Percentiles rank a stretch among this genome's conserved stretches.
Conservation (phyloP, 2,329 filamentous ascomycete genomes). For the Colletotrichum lupini region DNA sequence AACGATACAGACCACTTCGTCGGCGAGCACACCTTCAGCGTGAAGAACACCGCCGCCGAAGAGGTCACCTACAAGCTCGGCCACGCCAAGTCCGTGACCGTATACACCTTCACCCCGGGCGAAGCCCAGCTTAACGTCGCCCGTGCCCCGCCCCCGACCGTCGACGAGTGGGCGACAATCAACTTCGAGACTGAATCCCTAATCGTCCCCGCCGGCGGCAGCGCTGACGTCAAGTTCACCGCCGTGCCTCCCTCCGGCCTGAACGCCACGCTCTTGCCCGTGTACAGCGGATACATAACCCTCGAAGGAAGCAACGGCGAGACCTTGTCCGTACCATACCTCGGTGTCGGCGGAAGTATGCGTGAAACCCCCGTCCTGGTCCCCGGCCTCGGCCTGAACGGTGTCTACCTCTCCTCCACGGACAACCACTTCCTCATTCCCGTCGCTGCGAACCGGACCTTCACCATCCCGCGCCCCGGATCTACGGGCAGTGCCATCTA, state of each 20-base stretch:
- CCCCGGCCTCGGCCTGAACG: slow-evolving; percentile 10
- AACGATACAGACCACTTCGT: slow-evolving; percentile 57
- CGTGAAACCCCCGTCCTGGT: slow-evolving; percentile 34
- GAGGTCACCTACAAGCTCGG: slow-evolving; percentile 51
- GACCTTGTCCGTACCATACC: slow-evolving; percentile 51
- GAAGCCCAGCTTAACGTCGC: slow-evolving; percentile 12
- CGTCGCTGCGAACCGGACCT: slow-evolving; percentile 38
- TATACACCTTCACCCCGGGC: slow-evolving; percentile 47
- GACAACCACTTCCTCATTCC: slow-evolving; percentile 32
- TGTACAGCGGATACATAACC: slow-evolving; percentile 56
- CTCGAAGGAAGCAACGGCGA: slow-evolving; percentile 51
- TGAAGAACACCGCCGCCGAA: slow-evolving; percentile 51
- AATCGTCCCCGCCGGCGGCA: slow-evolving; percentile 42
- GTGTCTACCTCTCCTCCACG: slow-evolving; percentile 34
- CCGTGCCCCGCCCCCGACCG: slow-evolving; percentile 36
- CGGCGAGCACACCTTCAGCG: slow-evolving; percentile 47
- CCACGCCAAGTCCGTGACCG: slow-evolving; percentile 48
- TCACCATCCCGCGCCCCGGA: slow-evolving; percentile 39
- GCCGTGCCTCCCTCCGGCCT: slow-evolving; percentile 43
- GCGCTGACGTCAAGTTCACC: slow-evolving; percentile 42
- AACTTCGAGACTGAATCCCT: slow-evolving; percentile 37
- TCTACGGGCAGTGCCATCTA: not conserved
- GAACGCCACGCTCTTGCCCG: slow-evolving; percentile 46
- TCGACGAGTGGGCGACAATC: slow-evolving; percentile 34
- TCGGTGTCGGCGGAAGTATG: slow-evolving; percentile 48